Conservation (phyloP, 108 stramenopile species). For the Cyclostephanos tholiformis region DNA sequence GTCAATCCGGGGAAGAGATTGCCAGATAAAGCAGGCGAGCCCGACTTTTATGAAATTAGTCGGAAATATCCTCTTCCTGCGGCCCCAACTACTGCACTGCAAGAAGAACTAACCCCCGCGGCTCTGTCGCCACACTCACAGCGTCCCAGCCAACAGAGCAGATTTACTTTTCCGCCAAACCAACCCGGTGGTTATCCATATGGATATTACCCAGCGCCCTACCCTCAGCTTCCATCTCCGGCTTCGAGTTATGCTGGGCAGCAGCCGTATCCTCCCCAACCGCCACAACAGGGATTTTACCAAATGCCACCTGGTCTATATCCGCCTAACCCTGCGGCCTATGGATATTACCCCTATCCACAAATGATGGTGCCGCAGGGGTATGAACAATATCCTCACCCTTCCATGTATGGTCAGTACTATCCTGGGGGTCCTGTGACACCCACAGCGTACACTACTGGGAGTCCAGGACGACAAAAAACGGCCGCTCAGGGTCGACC, state of each 20-base stretch:
- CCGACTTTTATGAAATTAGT: slow-evolving; percentile 34
- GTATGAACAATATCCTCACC: slow-evolving; percentile 13
- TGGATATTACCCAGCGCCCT: slow-evolving; percentile 6
- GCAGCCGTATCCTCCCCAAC: slow-evolving; percentile 12
- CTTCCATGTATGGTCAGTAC: slow-evolving; percentile 8
- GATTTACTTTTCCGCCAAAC: not conserved
- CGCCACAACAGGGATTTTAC: not conserved
- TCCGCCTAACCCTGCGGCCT: slow-evolving; percentile 5
- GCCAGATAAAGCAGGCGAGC: slow-evolving; percentile 27
- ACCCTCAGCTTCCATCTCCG: slow-evolving; percentile 1
- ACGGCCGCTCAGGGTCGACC: not conserved
- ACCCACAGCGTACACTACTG: slow-evolving; percentile 4
- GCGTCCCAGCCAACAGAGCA: slow-evolving; percentile 6
- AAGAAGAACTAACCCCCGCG: not conserved
- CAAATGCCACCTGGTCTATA: not conserved
- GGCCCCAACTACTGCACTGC: slow-evolving; percentile 2
- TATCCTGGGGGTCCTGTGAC: not conserved
- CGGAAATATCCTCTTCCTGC: slow-evolving; percentile 18
- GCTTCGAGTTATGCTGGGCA: not conserved
- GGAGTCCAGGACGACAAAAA: slow-evolving; percentile 5
- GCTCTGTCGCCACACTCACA: slow-evolving; percentile 2
- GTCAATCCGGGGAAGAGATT: slow-evolving; percentile 38
- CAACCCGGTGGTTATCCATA: slow-evolving; percentile 16
- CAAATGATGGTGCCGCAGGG: slow-evolving; percentile 10
- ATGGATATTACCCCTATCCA: slow-evolving; percentile 9